These are phyloP conservation scores for Botrytis squamosa DNA, from an alignment of 2,329 filamentous ascomycete genomes.

Conservation along the genomic window DNA sequence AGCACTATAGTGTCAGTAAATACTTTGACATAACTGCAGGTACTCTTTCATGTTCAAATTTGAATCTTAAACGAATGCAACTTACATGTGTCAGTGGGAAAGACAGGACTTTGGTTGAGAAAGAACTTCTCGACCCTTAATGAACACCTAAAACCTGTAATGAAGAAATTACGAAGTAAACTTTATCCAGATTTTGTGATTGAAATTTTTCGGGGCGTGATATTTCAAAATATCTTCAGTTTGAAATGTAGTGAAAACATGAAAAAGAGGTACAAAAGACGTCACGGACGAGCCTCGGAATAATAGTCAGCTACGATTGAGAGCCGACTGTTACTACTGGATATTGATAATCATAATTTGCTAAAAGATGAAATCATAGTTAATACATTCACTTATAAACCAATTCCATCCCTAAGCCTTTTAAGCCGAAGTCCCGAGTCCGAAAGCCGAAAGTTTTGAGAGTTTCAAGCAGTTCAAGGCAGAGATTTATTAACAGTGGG, in stretches of 20 bases:
- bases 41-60: background rate
- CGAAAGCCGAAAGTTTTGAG: background rate
- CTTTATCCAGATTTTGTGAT: no score
- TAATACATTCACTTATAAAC: background rate
- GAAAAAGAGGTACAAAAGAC: background rate
- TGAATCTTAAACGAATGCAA: background rate
- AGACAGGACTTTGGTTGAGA: background rate
- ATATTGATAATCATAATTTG: background rate
- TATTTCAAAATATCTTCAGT: background rate
- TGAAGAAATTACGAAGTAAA: background rate
- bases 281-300: background rate
- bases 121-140: background rate
- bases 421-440: background rate
- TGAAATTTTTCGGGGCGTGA: fast-evolving
- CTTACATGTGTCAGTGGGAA: background rate
- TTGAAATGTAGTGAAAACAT: background rate
- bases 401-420: background rate
- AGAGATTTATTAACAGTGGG: background rate
- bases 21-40: background rate
- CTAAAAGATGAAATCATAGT: background rate
- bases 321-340: background rate
- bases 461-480: background rate
- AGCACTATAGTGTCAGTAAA: background rate
- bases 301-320: no score
- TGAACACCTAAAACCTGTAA: background rate